Evolutionary conservation across 805 yeast genomes (phyloP), one percentile per base, ranked within the genome.

Genomic region (Saturnispora hagleri): DNA sequence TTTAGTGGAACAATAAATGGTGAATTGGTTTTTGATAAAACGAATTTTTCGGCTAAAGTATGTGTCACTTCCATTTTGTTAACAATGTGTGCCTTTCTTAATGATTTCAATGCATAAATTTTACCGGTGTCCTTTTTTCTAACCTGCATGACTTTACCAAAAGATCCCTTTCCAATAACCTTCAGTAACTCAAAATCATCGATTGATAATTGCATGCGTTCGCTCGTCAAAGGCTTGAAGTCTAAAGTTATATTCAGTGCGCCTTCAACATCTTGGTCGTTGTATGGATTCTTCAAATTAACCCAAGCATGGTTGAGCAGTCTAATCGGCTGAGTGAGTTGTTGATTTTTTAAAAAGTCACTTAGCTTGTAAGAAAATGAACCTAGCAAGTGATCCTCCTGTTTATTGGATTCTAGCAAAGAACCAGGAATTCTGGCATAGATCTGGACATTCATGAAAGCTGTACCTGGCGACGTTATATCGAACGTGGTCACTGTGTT

Each of bases 81-180:
- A 34, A 93, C 95, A 59, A 93, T 89, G 64, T 93, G 96, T 18
- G 95, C 88, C 66, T 93, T 93, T 60, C 98, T 77, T 56, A 93
- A 81, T 0, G 97, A 89, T 68, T 93, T 93, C 64, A 93, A 73
- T 1, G 99, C 99, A 67, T 93, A 93, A 24, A 93, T 83, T 66
- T 91, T 95, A 57, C 85, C 85, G 3, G 99, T 93, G 68, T 93
- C 99, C 60, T 87, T 88, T 70, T 93, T 93, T 57, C 89, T 82
- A 42, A 93, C 99, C 69, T 93, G 99, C 98, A 93, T 93, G 50
- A 93, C 99, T 69, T 93, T 93, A 49, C 99, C 99, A 66, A 93
- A 93, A 9, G 97, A 89, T 7, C 99, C 99, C 66, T 93, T 93
- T 36, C 99, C 99, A 51, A 93, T 89, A 22, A 93, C 99, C 69